These are phyloP conservation scores for Catharanthus roseus DNA, from an alignment of 257 asterid genomes.

Conservation along the genomic window DNA sequence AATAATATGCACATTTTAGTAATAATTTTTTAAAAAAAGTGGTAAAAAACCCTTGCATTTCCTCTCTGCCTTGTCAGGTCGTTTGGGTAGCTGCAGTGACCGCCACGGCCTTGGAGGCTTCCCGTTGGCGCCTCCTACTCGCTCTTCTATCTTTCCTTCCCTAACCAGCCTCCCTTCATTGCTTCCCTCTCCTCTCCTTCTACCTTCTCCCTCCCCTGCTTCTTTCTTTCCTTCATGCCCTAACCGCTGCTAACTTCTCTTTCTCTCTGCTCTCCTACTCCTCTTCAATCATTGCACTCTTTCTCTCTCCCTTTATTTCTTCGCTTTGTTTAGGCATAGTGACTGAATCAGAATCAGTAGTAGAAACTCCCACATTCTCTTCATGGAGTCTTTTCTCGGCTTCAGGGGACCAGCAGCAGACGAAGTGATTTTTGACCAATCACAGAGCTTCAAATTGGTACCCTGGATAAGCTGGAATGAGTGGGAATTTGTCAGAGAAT, in stretches of 20 bases:
- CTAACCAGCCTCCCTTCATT: no score
- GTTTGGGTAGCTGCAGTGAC: no score
- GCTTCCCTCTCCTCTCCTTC: no score
- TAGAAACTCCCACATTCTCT: neutral
- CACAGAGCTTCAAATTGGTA: conserved; percentile 51
- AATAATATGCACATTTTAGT: no score
- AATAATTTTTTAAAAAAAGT: no score
- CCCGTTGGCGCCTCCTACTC: no score
- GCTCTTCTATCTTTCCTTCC: no score
- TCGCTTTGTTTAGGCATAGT: neutral
- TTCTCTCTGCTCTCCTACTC: neutral
- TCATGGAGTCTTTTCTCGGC: conserved; percentile 4
- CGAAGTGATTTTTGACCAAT: conserved; percentile 37
- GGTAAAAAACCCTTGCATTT: no score
- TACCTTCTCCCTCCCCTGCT: neutral
- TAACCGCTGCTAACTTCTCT: neutral
- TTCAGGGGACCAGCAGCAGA: conserved; percentile 15
- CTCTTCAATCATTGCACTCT: neutral
- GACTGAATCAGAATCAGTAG: neutral
- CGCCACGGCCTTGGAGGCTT: no score
- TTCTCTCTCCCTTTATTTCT: neutral
- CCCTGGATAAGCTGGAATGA: conserved; percentile 92
- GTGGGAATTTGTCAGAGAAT: conserved; percentile 53
- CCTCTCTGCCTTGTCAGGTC: no score
- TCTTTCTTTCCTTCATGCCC: neutral